These are phyloP conservation scores for Arachnomyces sp. DNA, from an alignment of 2,329 filamentous ascomycete species.

Conservation along the genomic window DNA sequence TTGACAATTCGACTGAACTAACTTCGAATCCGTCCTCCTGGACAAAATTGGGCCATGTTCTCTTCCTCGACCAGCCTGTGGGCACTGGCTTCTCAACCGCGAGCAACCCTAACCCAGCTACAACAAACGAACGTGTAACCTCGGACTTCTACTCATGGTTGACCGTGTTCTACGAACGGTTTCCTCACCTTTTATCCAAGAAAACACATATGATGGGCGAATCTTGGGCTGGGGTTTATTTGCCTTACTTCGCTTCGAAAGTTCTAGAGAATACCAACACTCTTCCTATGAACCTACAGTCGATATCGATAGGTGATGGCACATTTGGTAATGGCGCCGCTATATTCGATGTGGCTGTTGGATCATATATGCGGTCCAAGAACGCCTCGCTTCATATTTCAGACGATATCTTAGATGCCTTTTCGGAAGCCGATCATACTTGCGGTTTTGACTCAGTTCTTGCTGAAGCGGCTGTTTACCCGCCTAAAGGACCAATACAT, in stretches of 20 bases:
- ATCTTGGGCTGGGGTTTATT: slow-evolving; percentile 31
- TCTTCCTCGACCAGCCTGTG: slow-evolving; percentile 32
- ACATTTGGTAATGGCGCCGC: slow-evolving; percentile 30
- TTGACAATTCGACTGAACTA: slow-evolving; percentile 14
- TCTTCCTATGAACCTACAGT: slow-evolving; percentile 24
- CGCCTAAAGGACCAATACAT: slow-evolving; percentile 22
- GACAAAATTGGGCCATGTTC: slow-evolving; percentile 22
- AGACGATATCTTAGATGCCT: slow-evolving; percentile 20
- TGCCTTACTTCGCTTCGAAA: slow-evolving; percentile 29
- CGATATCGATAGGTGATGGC: slow-evolving; percentile 30
- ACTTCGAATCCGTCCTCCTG: slow-evolving; percentile 12
- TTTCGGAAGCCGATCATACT: slow-evolving; percentile 21
- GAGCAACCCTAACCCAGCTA: slow-evolving; percentile 21
- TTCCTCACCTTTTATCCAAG: slow-evolving; percentile 25
- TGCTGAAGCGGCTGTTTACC: slow-evolving; percentile 20
- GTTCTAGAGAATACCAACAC: slow-evolving; percentile 22
- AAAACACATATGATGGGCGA: slow-evolving; percentile 31
- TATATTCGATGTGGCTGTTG: slow-evolving; percentile 24
- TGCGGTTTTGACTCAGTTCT: slow-evolving; percentile 27
- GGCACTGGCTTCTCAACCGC: slow-evolving; percentile 29
- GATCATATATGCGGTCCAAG: slow-evolving; percentile 22
- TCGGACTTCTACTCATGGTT: slow-evolving; percentile 27
- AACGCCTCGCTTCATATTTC: slow-evolving; percentile 19
- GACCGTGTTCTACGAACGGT: slow-evolving; percentile 21
- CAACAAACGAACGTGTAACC: slow-evolving; percentile 21